Evolutionary conservation across 352 stramenopile genomes (phyloP), one percentile per base, ranked within the genome.

Genomic region (Phytopythium kandeliae): DNA sequence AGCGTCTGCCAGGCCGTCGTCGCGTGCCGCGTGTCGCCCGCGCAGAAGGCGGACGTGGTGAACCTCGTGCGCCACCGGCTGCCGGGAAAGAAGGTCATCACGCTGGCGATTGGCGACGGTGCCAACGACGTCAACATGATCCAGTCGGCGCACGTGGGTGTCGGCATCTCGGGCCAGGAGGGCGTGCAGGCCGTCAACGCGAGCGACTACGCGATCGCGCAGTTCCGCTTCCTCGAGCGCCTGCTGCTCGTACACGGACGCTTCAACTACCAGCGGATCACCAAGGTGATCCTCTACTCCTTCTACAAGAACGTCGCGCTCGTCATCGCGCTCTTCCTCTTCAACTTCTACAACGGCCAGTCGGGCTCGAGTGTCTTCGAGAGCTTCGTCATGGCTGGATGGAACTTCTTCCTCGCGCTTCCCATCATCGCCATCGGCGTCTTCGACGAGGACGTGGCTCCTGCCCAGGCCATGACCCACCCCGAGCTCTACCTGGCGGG

Each of bases 61-160:
- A 79, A 81, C 28, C 67, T 92, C 21, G 77, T 94, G 36, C 65
- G 78, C 38, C 74, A 63, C 36, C 60, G 71, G 17, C 81, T 71
- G 13, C 28, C 51, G n/a, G 63, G 67, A 9, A 62, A 62, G 4
- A 76, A 76, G 43, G 66, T 74, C 4, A 88, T 97, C 52, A 97
- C 89, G 21, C 60, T 98, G 35, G 86, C 89, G 11, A 97, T 98
- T 36, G 92, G 92, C 4, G 93, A 98, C 59, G 93, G 92, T 8
- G 93, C 92, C 16, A 98, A 98, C 66, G 93, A 98, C 59, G 93
- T 98, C 11, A 89, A 78, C 52, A 98, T 98, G 94, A 97, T 98
- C 51, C 92, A 98, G 55, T 85, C 89, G 3, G 90, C 87, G 17
- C 88, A 98, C 42, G 76, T 98, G 10, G 94, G 93, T 8, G 78